Conservation (phyloP, 2,329 filamentous ascomycete genomes). For the Xylaria digitata region DNA sequence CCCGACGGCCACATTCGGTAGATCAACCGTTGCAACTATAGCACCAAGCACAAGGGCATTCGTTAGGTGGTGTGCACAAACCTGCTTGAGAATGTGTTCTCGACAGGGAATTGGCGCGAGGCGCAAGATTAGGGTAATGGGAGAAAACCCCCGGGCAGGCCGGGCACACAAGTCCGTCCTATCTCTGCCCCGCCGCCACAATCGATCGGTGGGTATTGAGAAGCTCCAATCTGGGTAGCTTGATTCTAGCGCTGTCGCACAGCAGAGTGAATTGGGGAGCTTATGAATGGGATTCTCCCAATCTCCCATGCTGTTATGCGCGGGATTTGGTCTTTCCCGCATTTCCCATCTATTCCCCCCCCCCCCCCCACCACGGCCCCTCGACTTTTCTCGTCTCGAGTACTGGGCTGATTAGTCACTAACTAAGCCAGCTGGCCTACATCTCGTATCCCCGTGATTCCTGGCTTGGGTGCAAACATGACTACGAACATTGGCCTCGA, state of each 20-base stretch:
- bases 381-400: background rate
- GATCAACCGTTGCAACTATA: constrained; percentile 20
- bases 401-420: background rate
- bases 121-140: background rate
- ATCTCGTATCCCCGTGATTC: background rate
- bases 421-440: background rate
- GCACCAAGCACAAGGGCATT: constrained; percentile 1
- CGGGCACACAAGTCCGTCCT: background rate
- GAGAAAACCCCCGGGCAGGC: background rate
- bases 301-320: constrained; percentile 30
- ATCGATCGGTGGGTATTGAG: background rate
- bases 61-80: background rate
- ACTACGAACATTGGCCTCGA: background rate
- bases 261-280: constrained; percentile 7
- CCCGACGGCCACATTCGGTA: constrained; percentile 9
- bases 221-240: constrained; percentile 7
- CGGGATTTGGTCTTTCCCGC: constrained; percentile 17
- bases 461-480: background rate
- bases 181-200: background rate
- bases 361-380: background rate
- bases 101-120: constrained; percentile 12
- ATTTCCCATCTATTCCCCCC: background rate
- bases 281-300: constrained; percentile 35
- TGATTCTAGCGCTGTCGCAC: constrained; percentile 23
- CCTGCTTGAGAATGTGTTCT: background rate